Evolutionary conservation across 2,329 filamentous ascomycete genomes (phyloP), one percentile per base, ranked within the genome.

Genomic region (Colletotrichum costaricense): DNA sequence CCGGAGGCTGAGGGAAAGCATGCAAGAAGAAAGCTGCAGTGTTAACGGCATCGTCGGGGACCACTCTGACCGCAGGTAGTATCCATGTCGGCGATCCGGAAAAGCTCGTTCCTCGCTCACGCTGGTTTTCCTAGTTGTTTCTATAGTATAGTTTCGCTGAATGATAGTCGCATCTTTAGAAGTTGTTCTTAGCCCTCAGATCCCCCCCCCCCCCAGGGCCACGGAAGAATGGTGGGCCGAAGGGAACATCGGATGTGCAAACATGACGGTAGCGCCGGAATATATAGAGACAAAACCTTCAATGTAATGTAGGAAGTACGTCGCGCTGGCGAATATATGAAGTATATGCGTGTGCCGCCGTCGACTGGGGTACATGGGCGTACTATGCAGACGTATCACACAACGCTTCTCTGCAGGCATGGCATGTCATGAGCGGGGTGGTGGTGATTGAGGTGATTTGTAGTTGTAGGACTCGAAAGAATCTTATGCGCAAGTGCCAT

Each of bases 1-100:
- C 38, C 33, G 46, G 56, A 71, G 60, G 56, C 60, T 71, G 35
- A 71, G 71, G 60, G 55, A 70, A 70, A 69, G 71, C 67, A 71
- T 73, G 38, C 60, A 35, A 57, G 33, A 65, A 30, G 33, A 54
- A 59, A 70, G 55, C 67, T 66, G 60, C 56, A 42, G 35, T 28
- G 66, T 62, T 52, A 49, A 35, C 67, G 67, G 67, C 71, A 73
- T 60, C 33, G 49, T 62, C 67, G 60, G 67, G 60, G 26, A 33
- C 60, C 24, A 14, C 56, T 16, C 4, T 33, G 19, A 49, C 56
- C 38, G 30, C 24, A 56, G 46, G 46, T 52, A 26, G 46, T 52
- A 26, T 46, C 35, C 59, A 49, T 54, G 14, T 19, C 19, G 33
- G 30, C 49, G 42, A 28, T 49, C 28, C 5, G 4, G 22, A 19